Base-by-base conservation (phyloP, 2,329 filamentous ascomycete genomes). In the Claviceps arundinis region DNA sequence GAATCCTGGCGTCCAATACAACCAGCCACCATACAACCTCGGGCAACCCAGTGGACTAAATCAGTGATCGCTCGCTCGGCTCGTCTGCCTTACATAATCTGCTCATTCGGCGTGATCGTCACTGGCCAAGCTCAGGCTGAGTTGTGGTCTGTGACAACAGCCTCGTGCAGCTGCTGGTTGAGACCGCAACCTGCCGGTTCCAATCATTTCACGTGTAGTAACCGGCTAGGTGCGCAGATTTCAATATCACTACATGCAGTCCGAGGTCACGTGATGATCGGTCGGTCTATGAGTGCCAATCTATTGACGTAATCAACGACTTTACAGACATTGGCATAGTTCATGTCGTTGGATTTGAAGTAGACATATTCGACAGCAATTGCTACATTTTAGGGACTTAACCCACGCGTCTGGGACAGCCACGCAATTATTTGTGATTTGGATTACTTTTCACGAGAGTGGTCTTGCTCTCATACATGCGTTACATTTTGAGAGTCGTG, bases 1-100 rank as follows among this genome's bases (percentile, higher is more conserved):
- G 83, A 86, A 83, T 61, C 84, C 84, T 44, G 82, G 75, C 50
- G 77, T 84, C 68, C 84, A 84, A 63, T 87, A 85, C 62, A 85
- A 82, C 61, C 86, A 89, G 64, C 85, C 85, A 50, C 89, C 85
- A 50, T 89, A 85, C 67, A 73, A 75, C 54, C 79, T 81, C 37
- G 85, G 85, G 59, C 85, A 86, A 58, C 78, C 80, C 47, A 66
- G 60, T 57, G 81, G 77, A 60, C 84, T 86, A 66, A 85, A 85
- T 87, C 81, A 78, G 85, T 84, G 58, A 61, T 49, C 38, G 16
- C 51, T 47, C 30, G 44, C 38, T 38, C n/a, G 24, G 7, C 26
- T 47, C 43, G 40, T 51, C 37, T 48, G 17, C 51, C 47, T 34
- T 50, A 34, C 13, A 41, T 34, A n/a, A 42, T 19, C n/a, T 42